Conservation (phyloP, 257 asterid species). For the Solanum infundibuliforme region DNA sequence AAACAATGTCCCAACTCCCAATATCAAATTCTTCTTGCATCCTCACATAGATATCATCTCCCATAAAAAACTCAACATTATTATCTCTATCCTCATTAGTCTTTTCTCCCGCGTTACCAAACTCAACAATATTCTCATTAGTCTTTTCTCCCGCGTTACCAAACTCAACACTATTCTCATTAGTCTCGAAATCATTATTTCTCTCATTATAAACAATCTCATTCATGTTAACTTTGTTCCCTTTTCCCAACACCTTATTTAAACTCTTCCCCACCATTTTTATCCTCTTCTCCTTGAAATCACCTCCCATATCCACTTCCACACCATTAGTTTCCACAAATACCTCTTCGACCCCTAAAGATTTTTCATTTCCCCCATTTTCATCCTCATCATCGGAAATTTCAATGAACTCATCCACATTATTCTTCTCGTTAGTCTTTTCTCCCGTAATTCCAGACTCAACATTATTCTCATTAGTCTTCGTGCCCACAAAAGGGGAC, state of each 20-base stretch:
- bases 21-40: constrained; percentile 1
- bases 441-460: background rate
- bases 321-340: background rate
- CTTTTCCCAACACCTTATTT: constrained; percentile 42
- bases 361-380: background rate
- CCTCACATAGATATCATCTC: background rate
- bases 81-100: background rate
- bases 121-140: background rate
- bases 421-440: background rate
- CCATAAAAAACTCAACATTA: accelerated
- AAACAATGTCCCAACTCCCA: background rate
- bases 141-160: background rate
- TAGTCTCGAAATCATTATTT: background rate
- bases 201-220: background rate
- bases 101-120: background rate
- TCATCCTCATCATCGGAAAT: constrained; percentile 15
- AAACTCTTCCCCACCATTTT: constrained; percentile 22
- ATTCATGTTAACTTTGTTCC: constrained; percentile 11
- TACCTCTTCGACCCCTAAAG: background rate
- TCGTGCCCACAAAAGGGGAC: constrained; percentile 24
- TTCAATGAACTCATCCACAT: background rate
- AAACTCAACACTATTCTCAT: background rate
- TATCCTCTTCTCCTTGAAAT: constrained; percentile 12
- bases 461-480: background rate
- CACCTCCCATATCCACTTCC: background rate